Conservation (phyloP, 768 basidiomycete species). For the Austroboletus festivus region DNA sequence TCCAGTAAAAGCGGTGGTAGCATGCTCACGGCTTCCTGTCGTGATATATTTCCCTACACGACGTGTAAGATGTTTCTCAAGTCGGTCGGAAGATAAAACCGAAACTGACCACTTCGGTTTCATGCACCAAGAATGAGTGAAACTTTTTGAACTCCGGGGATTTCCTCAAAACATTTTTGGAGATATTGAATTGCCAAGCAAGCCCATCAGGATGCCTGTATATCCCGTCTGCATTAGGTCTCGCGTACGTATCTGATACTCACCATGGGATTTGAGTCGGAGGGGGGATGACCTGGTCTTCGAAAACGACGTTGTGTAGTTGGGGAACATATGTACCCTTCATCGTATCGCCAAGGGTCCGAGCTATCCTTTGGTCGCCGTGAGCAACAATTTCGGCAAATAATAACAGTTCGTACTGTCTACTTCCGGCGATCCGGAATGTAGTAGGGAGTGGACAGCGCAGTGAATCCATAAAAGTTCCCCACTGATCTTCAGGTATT, state of each 20-base stretch:
- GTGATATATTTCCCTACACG: slow-evolving; percentile 83
- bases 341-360: slow-evolving; percentile 78
- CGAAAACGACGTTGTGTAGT: slow-evolving; percentile 69
- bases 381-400: not conserved
- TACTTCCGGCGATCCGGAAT: slow-evolving; percentile 86
- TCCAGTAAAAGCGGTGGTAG: slow-evolving; percentile 94
- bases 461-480: slow-evolving; percentile 60
- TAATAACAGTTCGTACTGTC: slow-evolving; percentile 54
- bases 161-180: slow-evolving; percentile 85
- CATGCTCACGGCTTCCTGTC: slow-evolving; percentile 99
- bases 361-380: slow-evolving; percentile 48
- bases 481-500: slow-evolving; percentile 78
- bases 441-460: slow-evolving; percentile 83
- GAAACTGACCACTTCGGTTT: slow-evolving; percentile 91
- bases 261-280: slow-evolving; percentile 87
- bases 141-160: slow-evolving; percentile 90
- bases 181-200: slow-evolving; percentile 94
- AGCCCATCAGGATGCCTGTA: slow-evolving; percentile 90
- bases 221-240: not conserved
- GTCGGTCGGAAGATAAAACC: not conserved
- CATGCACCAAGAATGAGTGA: slow-evolving; percentile 93
- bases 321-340: slow-evolving; percentile 74
- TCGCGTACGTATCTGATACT: slow-evolving; percentile 5
- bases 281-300: slow-evolving; percentile 70
- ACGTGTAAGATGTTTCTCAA: not conserved